Evolutionary conservation across 176 grass and related monocot genomes (phyloP), one percentile per base, ranked within the genome.

Genomic region (Lolium perenne): DNA sequence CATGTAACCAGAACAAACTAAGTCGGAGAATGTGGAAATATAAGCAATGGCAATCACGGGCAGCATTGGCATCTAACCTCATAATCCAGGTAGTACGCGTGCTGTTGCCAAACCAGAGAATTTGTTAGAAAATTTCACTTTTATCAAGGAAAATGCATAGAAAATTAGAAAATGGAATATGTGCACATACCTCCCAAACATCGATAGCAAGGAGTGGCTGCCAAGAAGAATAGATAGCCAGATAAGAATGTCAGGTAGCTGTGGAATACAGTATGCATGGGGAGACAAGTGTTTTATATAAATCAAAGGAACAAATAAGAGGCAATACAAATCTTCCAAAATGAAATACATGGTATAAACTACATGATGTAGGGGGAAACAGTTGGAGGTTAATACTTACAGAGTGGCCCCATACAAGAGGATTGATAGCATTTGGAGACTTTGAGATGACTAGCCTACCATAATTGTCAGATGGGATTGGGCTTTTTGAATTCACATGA

Each of bases 151-250:
- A 56, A 51, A 47, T 16, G 3, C 8, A 76, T 62, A 11, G 60
- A 60, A 85, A 70, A 26, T 22, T 35, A 35, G 32, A 69, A 67
- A 38, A 88, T 78, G 43, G 14, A 66, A 40, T 11, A 5, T 29
- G 22, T 6, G n/a, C 20, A 43, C 68, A 40, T 94, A 99, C 97
- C 97, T 99, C 94, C 97, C 97, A 99, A 89, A 99, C 84, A 90
- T 99, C 94, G 58, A 96, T 90, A 0, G 84, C 94, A 83, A 99
- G 88, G 61, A 99, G 94, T 43, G 94, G 97, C 94, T 99, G 94
- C 26, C 88, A 88, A 73, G 51, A 88, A 43, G 75, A 89, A 92
- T 51, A 86, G 67, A 59, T 56, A 86, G 48, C 38, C 48, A 74
- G 56, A 87, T 83, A 51, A 69, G 73, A 88, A 74, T 72, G 82